Evolutionary conservation across 352 stramenopile species (phyloP).

Genomic region (Pythium pyrilobum): DNA sequence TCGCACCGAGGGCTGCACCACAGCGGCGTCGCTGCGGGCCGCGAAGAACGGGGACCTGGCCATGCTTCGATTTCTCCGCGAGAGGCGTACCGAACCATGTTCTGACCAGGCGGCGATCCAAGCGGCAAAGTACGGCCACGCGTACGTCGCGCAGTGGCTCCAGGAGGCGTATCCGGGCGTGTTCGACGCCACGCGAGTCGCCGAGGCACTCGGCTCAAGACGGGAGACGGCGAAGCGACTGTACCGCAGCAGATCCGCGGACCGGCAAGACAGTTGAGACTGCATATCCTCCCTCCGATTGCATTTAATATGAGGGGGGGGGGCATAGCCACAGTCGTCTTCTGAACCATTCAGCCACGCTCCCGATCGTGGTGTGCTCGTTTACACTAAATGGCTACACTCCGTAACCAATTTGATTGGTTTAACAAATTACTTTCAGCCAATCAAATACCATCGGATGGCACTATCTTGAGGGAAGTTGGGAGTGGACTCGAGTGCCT

Average conservation of each 20-base stretch:
- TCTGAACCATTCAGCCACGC: too few species aligned
- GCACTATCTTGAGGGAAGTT: not conserved
- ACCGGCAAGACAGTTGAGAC: too few species aligned
- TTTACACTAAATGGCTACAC: slow-evolving; percentile 3
- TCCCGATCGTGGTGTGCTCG: not conserved
- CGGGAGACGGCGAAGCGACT: too few species aligned
- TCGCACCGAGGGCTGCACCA: slow-evolving; percentile 7
- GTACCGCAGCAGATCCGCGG: too few species aligned
- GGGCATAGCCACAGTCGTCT: too few species aligned
- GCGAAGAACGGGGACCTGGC: slow-evolving; percentile 5
- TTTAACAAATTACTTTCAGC: not conserved
- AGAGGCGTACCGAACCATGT: slow-evolving; percentile 12
- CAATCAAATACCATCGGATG: not conserved
- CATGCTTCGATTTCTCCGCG: slow-evolving; percentile 14
- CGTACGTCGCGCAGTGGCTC: slow-evolving; percentile 12
- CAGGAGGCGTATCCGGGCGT: slow-evolving; percentile 6
- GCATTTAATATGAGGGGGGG: too few species aligned
- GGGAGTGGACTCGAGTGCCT: not conserved
- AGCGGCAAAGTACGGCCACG: slow-evolving; percentile 14
- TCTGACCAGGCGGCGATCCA: slow-evolving; percentile 1
- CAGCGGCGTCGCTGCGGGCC: slow-evolving; percentile 8
- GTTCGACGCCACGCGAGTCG: slow-evolving; percentile 6
- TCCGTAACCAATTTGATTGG: not conserved
- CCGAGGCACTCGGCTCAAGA: slow-evolving; percentile 2
- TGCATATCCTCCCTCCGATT: too few species aligned